Conservation (phyloP, 805 yeast genomes). For the Metschnikowia lachancei region DNA sequence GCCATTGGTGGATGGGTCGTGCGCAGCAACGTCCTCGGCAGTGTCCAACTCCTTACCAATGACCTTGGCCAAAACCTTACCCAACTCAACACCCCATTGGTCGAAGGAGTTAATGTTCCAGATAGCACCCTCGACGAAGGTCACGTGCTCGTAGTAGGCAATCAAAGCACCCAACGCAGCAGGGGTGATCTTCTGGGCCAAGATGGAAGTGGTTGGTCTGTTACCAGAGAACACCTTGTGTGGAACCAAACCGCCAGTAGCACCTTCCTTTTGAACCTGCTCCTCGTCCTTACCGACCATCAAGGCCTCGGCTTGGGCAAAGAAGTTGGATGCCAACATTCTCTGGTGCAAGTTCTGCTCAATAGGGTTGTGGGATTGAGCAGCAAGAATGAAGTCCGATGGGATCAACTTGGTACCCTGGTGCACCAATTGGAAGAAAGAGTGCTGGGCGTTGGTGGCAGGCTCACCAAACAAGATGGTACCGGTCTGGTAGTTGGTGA, state of each 20-base stretch:
- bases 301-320: conserved; percentile 97
- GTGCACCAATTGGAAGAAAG: conserved; percentile 98
- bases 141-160: conserved; percentile 96
- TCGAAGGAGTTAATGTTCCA: conserved; percentile 99
- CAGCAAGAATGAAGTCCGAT: conserved; percentile 94
- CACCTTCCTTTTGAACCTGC: conserved; percentile 85
- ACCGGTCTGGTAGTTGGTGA: conserved; percentile 94
- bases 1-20: conserved; percentile 89
- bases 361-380: conserved; percentile 96
- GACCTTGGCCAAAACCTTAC: conserved; percentile 95
- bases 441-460: conserved; percentile 98
- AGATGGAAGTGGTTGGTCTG: conserved; percentile 97
- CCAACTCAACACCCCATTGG: conserved; percentile 99
- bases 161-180: conserved; percentile 94
- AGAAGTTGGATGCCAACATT: conserved; percentile 98
- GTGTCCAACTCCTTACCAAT: conserved; percentile 86
- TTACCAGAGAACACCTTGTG: conserved; percentile 97
- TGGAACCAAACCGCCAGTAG: conserved; percentile 80
- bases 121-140: conserved; percentile 97
- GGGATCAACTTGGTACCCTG: conserved; percentile 98
- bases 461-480: conserved; percentile 97
- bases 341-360: conserved; percentile 91
- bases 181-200: conserved; percentile 94
- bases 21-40: conserved; percentile 52
- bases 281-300: conserved; percentile 91